Evolutionary conservation across 108 stramenopile species (phyloP), one percentile per base, ranked within the genome.

Genomic region (Cyclostephanos invisitatus): DNA sequence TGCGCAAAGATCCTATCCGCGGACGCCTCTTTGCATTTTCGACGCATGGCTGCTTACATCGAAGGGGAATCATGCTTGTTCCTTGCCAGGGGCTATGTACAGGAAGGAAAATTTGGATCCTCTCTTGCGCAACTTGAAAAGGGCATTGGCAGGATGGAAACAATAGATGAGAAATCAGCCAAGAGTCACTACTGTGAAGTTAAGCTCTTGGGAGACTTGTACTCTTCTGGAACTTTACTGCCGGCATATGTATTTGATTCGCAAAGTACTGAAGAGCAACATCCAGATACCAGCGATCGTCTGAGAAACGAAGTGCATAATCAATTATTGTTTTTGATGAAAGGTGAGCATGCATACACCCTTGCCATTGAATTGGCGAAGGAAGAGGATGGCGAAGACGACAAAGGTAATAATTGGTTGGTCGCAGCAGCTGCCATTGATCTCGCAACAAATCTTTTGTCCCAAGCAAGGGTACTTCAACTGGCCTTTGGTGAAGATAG

Each of bases 181-280:
- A 54, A 70, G 20, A 37, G 35, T 46, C 72, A 44, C 54, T 76
- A 64, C 50, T 89, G 86, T 61, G 75, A 72, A 37, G 47, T 67
- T 18, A 92, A 92, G 55, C 83, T 89, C 0, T 75, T 88, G n/a
- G 91, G 91, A 29, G 91, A 92, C 71, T 58, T 92, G 25, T 85
- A 85, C 62, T 84, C 91, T 38, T 83, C 84, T 61, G 86, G 84
- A 64, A 82, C 83, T 29, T 58, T 62, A 15, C 68, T 92, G 7
- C 91, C 91, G 14, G 46, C 75, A 1, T 73, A 84, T 67, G 74
- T 87, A 8, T 89, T 89, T 74, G 25, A 14, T 59, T 12, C 28
- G 5, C 21, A n/a, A 7, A 0, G 7, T 25, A 36, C n/a, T 18
- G 78, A 75, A 6, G 64, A 66, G 35, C 21, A 22, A 9, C 36